These are phyloP conservation scores for Starmerella ratchasimensis DNA, from an alignment of 805 yeast genomes.

Conservation along the genomic window DNA sequence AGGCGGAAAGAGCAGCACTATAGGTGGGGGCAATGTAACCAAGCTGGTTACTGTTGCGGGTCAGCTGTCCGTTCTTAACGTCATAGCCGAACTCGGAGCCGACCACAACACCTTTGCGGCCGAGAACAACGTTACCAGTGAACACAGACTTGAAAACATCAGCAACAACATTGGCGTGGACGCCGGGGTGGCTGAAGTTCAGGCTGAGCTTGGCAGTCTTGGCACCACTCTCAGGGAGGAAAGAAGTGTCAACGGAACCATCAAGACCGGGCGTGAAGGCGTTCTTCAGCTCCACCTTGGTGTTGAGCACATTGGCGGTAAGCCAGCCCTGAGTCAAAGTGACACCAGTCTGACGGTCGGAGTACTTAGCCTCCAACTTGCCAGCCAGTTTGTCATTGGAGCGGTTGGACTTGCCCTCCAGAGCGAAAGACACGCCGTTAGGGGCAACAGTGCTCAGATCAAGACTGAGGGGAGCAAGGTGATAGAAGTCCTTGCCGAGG, in stretches of 20 bases:
- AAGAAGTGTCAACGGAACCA: conserved; percentile 77
- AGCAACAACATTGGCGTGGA: conserved; percentile 87
- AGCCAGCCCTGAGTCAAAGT: conserved; percentile 97
- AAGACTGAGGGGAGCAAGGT: conserved; percentile 70
- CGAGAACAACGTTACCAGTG: conserved; percentile 86
- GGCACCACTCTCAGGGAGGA: conserved; percentile 64
- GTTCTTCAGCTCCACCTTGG: conserved; percentile 86
- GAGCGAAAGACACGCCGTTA: conserved; percentile 88
- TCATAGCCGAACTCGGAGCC: conserved; percentile 98
- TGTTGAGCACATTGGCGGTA: conserved; percentile 78
- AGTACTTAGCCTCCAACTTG: conserved; percentile 77
- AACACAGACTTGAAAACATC: conserved; percentile 95
- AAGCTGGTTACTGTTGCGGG: conserved; percentile 84
- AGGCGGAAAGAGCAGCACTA: conserved; percentile 73
- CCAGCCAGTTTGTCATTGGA: conserved; percentile 75
- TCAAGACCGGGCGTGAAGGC: conserved; percentile 90
- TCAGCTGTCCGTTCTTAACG: conserved; percentile 79
- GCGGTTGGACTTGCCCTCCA: conserved; percentile 75
- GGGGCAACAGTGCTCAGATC: conserved; percentile 90
- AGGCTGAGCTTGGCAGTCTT: conserved; percentile 83
- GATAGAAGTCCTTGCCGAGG: conserved; percentile 85
- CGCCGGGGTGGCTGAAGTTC: conserved; percentile 81
- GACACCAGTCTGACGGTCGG: conserved; percentile 84
- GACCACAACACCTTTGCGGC: conserved; percentile 91
- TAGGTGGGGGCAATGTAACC: conserved; percentile 86